Conservation (phyloP, 2,329 filamentous ascomycete genomes). For the Paracoccidioides brasiliensis region DNA sequence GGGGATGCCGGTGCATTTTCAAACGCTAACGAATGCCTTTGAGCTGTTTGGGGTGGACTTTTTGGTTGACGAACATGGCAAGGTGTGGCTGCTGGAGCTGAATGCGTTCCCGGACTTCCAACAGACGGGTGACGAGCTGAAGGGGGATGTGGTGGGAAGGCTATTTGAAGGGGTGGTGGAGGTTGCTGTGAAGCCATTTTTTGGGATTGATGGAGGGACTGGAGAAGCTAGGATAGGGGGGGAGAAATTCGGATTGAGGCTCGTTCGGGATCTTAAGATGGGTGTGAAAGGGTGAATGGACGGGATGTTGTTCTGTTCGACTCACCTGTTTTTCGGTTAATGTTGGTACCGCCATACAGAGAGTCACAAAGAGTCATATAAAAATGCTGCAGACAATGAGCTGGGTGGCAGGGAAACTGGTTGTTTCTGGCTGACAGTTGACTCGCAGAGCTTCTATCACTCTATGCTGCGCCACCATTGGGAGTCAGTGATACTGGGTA, state of each 20-base stretch:
- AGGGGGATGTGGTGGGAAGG: conserved; percentile 52
- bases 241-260: conserved; percentile 16
- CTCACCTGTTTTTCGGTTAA: not conserved
- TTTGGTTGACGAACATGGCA: conserved; percentile 54
- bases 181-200: conserved; percentile 55
- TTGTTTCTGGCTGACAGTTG: not conserved
- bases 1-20: conserved; percentile 81
- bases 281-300: conserved; percentile 20
- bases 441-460: not conserved
- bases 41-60: conserved; percentile 91
- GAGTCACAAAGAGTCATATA: not conserved
- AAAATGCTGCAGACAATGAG: not conserved
- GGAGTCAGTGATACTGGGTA: not conserved
- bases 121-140: conserved; percentile 70
- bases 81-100: conserved; percentile 69
- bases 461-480: not conserved
- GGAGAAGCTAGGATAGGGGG: conserved; percentile 8
- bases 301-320: not conserved
- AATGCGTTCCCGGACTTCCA: conserved; percentile 95
- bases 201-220: conserved; percentile 28
- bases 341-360: not conserved
- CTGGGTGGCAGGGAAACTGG: not conserved
- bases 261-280: conserved; percentile 31
- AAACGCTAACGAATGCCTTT: conserved; percentile 75
- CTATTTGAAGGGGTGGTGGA: conserved; percentile 65